Base-by-base conservation (phyloP, 1,139 yeast species). In the Sugiyamaella grinbergsii region DNA sequence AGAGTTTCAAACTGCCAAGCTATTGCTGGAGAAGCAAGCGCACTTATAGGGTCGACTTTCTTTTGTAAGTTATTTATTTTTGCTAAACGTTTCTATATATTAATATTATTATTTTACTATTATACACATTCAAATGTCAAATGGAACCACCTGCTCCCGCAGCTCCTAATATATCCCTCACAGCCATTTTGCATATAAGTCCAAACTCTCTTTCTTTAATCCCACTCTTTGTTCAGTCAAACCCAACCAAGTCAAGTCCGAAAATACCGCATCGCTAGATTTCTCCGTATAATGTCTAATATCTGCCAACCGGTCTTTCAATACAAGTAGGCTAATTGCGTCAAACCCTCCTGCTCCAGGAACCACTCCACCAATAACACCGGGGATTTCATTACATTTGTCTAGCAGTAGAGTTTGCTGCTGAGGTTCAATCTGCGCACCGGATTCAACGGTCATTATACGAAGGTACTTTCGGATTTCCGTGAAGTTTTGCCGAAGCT, bases 341-440 rank as follows among this genome's bases (percentile, higher is more conserved):
- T 93, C 98, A 65, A 81, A 86, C 0, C 98, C 98, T 19, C 98
- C 98, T 0, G 98, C 98, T 1, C 98, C 98, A 0, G 98, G 98
- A 3, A 93, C 96, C 28, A 93, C 94, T 8, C 96, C 97, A 0
- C 96, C 95, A 19, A 91, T 62, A 37, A 90, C 94, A 10, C 98
- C 98, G 0, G 74, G 73, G 16, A 86, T 58, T 20, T 61, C 53
- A 18, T 67, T 60, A 58, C 94, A 85, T 15, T 71, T 68, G 62
- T 93, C 82, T n/a, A 94, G 70, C 6, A 93, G 71, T 4, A 59
- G 53, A 0, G 96, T 87, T 69, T 94, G 98, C 19, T 76, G 72
- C 2, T 67, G 69, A 0, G 98, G 98, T 67, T 93, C 98, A 48
- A 93, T 81, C n/a, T 85, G 88, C 0, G 95, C 98, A 1, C 85